Percentiles rank a stretch among this genome's conserved stretches.
phyloP scores from a whole-genome alignment of 352 stramenopile species.

The Phytophthora rubi region DNA sequence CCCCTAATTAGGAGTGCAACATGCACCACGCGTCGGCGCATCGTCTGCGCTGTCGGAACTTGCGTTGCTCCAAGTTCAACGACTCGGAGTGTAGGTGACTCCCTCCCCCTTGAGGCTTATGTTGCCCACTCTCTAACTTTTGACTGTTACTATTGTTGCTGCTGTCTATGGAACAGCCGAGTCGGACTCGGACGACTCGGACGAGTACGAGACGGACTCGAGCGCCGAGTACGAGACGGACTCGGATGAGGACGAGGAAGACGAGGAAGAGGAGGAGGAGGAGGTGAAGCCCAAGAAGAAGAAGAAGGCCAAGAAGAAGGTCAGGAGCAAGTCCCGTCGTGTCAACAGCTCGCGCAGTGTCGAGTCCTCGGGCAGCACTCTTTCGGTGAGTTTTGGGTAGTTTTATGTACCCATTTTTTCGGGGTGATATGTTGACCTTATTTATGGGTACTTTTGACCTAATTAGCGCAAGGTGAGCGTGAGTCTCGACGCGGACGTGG shows the following conservation, averaged over 20 bases:
- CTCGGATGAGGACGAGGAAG: constrained; percentile 56
- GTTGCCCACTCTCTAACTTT: neutral
- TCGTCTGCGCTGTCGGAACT: constrained; percentile 83
- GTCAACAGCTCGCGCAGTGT: constrained; percentile 57
- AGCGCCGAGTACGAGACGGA: constrained; percentile 66
- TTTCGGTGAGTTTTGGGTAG: constrained; percentile 36
- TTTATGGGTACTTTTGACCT: neutral
- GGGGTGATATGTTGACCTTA: neutral
- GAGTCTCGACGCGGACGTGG: constrained; percentile 77
- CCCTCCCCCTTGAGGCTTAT: neutral
- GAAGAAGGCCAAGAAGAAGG: constrained; percentile 63
- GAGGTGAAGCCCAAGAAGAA: constrained; percentile 77
- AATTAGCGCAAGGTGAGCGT: constrained; percentile 60
- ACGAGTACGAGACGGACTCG: constrained; percentile 73
- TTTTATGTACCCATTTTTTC: neutral
- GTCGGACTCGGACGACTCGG: constrained; percentile 79
- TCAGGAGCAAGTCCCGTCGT: constrained; percentile 43
- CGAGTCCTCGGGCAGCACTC: constrained; percentile 38
- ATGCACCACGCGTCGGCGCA: constrained; percentile 90
- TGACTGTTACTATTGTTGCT: neutral
- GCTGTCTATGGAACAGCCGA: constrained; percentile 46
- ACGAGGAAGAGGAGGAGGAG: constrained; percentile 74
- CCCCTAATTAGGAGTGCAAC: constrained; percentile 69
- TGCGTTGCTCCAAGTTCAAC: constrained; percentile 91
- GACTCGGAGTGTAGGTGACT: constrained; percentile 84